Base-by-base conservation (phyloP, 441 rosid genomes). In the Theobroma grandiflorum region DNA sequence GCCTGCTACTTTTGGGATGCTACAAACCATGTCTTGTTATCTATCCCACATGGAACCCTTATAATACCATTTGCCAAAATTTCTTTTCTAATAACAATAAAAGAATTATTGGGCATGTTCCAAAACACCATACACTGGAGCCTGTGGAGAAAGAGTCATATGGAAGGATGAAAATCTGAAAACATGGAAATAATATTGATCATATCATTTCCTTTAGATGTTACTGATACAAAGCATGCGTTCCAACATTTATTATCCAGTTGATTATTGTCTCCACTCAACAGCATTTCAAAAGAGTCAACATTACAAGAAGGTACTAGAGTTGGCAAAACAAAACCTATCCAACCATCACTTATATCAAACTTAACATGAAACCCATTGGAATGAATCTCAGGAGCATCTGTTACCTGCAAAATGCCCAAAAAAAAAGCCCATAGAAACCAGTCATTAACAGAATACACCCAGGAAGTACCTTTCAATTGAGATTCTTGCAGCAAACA, bases 341-440 rank as follows among this genome's bases (percentile, higher is more conserved):
- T 95, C 88, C 93, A 97, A 81, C 99, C 99, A 77, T 92, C 94
- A 72, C 93, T 92, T 82, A 92, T 91, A 87, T 97, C 99, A 85
- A 97, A 97, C 88, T 94, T 95, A 80, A 97, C 85, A 85, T 95
- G 99, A 88, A 93, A 95, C 75, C 99, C 99, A 85, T 95, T 97
- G 72, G 99, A 97, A 87, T 97, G 99, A 82, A 97, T 95, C 92
- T 97, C 98, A n/a, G 99, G 99, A 82, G 98, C 92, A 90, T 97
- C 91, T 58, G 99, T 94, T 75, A 97, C 91, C 99, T 97, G 85
- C 78, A 84, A 64, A 52, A 78, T 73, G 74, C 77, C 79, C 81
- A n/a, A 82, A 72, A 66, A 61, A 10, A 50, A 40, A 26, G 31
- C 75, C 35, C 20, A 52, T 35, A 1, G 43, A 50, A 50, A 61